Conservation (phyloP, 345 rosid species). For the Citrus sinensis region DNA sequence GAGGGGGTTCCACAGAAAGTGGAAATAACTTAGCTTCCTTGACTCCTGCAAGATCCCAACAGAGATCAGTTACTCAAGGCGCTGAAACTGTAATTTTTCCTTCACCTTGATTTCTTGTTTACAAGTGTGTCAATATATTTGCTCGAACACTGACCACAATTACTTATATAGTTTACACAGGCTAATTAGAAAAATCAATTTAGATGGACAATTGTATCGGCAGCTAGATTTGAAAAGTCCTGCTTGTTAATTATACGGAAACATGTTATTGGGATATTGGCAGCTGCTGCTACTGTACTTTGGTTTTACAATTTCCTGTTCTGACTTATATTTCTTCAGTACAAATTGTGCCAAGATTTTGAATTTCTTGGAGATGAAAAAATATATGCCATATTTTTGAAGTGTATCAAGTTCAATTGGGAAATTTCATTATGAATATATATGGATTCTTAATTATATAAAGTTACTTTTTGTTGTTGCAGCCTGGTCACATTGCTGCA, state of each 20-base stretch:
- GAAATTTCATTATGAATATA: not conserved
- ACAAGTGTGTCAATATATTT: not conserved
- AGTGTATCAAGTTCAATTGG: not conserved
- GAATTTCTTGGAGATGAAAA: not conserved
- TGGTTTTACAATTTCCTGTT: no score
- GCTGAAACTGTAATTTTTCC: conserved; percentile 17
- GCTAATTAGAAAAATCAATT: not conserved
- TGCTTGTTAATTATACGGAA: no score
- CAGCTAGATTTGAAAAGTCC: no score
- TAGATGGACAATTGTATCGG: not conserved
- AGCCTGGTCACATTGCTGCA: conserved; percentile 23
- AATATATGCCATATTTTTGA: not conserved
- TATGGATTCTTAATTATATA: not conserved
- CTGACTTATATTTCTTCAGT: not conserved
- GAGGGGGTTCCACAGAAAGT: conserved; percentile 12
- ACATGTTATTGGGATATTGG: no score
- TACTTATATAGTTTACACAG: not conserved
- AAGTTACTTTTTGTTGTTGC: not conserved
- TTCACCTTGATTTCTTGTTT: not conserved
- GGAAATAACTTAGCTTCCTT: conserved; percentile 9
- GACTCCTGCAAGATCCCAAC: conserved; percentile 25
- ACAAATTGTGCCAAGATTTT: not conserved
- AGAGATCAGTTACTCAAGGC: conserved; percentile 16
- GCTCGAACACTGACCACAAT: not conserved
- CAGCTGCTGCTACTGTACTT: no score